Percentiles rank a stretch among this genome's conserved stretches.
phyloP scores from a whole-genome alignment of 2,329 filamentous ascomycete genomes.

The Coleophoma crateriformis region DNA sequence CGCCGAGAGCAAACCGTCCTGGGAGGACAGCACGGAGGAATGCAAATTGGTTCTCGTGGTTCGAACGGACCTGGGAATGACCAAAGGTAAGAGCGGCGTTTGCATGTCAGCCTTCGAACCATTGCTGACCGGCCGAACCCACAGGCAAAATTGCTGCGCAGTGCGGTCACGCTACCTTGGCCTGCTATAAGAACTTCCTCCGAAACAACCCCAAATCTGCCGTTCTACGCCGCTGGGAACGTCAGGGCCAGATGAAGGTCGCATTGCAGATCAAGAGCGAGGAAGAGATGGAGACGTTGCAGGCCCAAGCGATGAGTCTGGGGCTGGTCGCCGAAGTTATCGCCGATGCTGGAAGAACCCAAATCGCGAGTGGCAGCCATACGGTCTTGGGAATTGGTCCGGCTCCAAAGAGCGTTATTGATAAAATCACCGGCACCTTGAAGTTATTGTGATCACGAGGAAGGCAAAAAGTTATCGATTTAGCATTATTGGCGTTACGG shows the following conservation, averaged over 20 bases:
- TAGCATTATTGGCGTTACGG: no score
- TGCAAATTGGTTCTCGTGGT: conserved; percentile 94
- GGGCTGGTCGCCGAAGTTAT: conserved; percentile 88
- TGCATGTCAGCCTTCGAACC: conserved; percentile 2
- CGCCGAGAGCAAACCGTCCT: conserved; percentile 28
- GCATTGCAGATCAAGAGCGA: conserved; percentile 85
- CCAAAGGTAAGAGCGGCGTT: conserved; percentile 62
- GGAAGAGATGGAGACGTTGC: conserved; percentile 69
- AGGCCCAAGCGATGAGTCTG: conserved; percentile 74
- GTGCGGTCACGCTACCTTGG: conserved; percentile 91
- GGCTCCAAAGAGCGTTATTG: conserved; percentile 80
- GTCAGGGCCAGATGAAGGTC: conserved; percentile 83
- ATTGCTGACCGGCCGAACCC: conserved; percentile 1
- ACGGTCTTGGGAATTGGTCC: conserved; percentile 84
- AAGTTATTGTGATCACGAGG: conserved; percentile 60
- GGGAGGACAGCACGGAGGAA: conserved; percentile 57
- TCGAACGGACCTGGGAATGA: conserved; percentile 93
- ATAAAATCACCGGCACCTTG: conserved; percentile 77
- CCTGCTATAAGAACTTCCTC: conserved; percentile 86
- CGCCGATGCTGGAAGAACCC: conserved; percentile 91
- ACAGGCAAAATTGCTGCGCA: conserved; percentile 95
- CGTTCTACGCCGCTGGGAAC: conserved; percentile 81
- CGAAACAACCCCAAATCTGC: conserved; percentile 47
- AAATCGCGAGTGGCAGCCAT: conserved; percentile 88
- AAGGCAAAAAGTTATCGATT: no score